Percentiles rank a stretch among this genome's conserved stretches.
Conservation (phyloP, 169 alveolate genomes). For the Plasmodium sp. region DNA sequence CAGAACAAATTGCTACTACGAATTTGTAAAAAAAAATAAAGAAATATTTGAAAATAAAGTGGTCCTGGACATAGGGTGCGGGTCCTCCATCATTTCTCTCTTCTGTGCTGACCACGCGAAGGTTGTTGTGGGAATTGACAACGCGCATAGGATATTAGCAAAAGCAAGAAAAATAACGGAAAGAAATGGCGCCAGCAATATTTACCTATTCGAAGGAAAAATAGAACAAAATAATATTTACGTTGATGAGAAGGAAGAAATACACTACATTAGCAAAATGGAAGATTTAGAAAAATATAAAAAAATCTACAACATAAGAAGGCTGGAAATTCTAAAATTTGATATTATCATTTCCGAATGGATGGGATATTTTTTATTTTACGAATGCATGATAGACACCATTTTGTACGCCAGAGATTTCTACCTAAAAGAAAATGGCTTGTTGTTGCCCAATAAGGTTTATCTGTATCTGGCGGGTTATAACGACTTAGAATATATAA, state of each 20-base stretch:
- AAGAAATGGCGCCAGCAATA: constrained; percentile 94
- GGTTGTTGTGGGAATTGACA: constrained; percentile 92
- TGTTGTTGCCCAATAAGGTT: constrained; percentile 93
- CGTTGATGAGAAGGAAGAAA: constrained; percentile 74
- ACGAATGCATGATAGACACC: constrained; percentile 97
- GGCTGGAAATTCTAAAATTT: constrained; percentile 94
- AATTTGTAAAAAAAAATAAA: constrained; percentile 86
- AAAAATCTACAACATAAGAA: constrained; percentile 93
- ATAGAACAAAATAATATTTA: constrained; percentile 88
- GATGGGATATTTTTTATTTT: constrained; percentile 98
- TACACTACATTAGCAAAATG: constrained; percentile 86
- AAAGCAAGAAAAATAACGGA: constrained; percentile 92
- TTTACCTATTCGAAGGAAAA: constrained; percentile 90
- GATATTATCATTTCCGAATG: constrained; percentile 98
- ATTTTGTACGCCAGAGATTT: constrained; percentile 94
- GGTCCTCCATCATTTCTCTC: constrained; percentile 96
- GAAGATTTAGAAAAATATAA: constrained; percentile 78
- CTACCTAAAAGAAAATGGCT: constrained; percentile 92
- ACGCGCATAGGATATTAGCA: constrained; percentile 92
- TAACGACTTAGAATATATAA: constrained; percentile 94
- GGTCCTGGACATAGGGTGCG: constrained; percentile 98
- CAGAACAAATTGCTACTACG: constrained; percentile 92
- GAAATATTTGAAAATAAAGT: constrained; percentile 89
- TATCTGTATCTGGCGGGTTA: constrained; percentile 92
- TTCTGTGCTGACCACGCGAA: constrained; percentile 92